These are phyloP conservation scores for Psilocybe cubensis DNA, from an alignment of 768 basidiomycete species.

Conservation along the genomic window DNA sequence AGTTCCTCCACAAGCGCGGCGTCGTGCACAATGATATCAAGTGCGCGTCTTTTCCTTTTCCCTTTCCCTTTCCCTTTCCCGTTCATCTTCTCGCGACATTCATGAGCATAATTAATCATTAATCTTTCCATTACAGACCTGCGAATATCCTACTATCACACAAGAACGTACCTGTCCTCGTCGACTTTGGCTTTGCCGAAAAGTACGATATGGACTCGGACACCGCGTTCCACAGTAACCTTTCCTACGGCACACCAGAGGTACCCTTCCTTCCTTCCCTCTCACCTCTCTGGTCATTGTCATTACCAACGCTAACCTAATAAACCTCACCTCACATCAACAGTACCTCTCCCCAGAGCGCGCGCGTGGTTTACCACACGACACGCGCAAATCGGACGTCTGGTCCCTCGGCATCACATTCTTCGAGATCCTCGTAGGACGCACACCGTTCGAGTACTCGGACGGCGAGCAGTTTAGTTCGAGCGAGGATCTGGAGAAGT, in stretches of 20 bases:
- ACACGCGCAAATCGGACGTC: slow-evolving; percentile 90
- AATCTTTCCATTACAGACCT: slow-evolving; percentile 74
- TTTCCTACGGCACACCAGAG: slow-evolving; percentile 92
- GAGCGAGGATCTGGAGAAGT: slow-evolving; percentile 81
- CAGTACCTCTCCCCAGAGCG: slow-evolving; percentile 94
- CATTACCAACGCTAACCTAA: no score
- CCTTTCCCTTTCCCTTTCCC: not conserved
- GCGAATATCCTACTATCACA: slow-evolving; percentile 90
- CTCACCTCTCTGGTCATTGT: not conserved
- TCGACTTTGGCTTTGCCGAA: slow-evolving; percentile 97
- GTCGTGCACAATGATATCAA: slow-evolving; percentile 96
- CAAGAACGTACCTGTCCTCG: slow-evolving; percentile 81
- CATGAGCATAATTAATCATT: no score
- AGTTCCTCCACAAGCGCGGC: slow-evolving; percentile 82
- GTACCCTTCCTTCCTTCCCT: slow-evolving; percentile 35
- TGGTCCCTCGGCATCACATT: slow-evolving; percentile 90
- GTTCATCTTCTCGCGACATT: no score
- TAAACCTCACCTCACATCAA: not conserved
- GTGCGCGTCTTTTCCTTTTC: slow-evolving; percentile 43
- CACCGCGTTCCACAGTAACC: slow-evolving; percentile 79
- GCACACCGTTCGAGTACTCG: slow-evolving; percentile 89
- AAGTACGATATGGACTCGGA: slow-evolving; percentile 68
- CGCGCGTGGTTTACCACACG: slow-evolving; percentile 85
- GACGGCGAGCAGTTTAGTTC: slow-evolving; percentile 80
- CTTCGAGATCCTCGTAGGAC: slow-evolving; percentile 91